Evolutionary conservation across 805 yeast species (phyloP).

Genomic region (Tetrapisispora nanseiensis): DNA sequence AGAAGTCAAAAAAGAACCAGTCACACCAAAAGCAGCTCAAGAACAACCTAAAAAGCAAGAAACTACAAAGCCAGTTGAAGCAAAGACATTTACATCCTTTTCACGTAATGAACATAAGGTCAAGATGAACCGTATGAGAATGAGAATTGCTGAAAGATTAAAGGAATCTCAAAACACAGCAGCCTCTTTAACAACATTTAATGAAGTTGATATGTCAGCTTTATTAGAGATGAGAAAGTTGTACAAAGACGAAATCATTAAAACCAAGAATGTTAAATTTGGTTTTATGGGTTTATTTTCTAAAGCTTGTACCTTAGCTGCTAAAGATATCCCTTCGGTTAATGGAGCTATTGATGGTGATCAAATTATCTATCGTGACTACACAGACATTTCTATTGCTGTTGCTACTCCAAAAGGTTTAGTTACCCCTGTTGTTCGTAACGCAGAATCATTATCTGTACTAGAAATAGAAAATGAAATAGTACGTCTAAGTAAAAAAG

Average conservation of each 20-base stretch:
- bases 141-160: slow-evolving; percentile 96
- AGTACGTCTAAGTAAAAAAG: slow-evolving; percentile 71
- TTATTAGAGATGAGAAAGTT: slow-evolving; percentile 88
- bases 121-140: slow-evolving; percentile 98
- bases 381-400: slow-evolving; percentile 89
- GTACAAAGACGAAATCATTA: slow-evolving; percentile 93
- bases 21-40: slow-evolving; percentile 14
- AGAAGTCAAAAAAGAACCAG: slow-evolving; percentile 8
- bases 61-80: slow-evolving; percentile 22
- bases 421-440: slow-evolving; percentile 95
- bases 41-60: slow-evolving; percentile 23
- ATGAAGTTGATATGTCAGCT: slow-evolving; percentile 94
- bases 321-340: slow-evolving; percentile 89
- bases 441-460: slow-evolving; percentile 83
- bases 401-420: slow-evolving; percentile 99
- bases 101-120: slow-evolving; percentile 84
- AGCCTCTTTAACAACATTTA: slow-evolving; percentile 94
- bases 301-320: slow-evolving; percentile 85
- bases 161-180: slow-evolving; percentile 99
- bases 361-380: slow-evolving; percentile 92
- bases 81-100: slow-evolving; percentile 39
- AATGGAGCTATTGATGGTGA: slow-evolving; percentile 93
- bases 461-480: slow-evolving; percentile 88
- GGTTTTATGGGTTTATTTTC: slow-evolving; percentile 99
- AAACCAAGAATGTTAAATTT: slow-evolving; percentile 86